A percentile compares a stretch with the other conserved stretches of the same genome.
Evolutionary conservation across 2,329 filamentous ascomycete genomes (phyloP).

Genomic region (Penicillium freii): DNA sequence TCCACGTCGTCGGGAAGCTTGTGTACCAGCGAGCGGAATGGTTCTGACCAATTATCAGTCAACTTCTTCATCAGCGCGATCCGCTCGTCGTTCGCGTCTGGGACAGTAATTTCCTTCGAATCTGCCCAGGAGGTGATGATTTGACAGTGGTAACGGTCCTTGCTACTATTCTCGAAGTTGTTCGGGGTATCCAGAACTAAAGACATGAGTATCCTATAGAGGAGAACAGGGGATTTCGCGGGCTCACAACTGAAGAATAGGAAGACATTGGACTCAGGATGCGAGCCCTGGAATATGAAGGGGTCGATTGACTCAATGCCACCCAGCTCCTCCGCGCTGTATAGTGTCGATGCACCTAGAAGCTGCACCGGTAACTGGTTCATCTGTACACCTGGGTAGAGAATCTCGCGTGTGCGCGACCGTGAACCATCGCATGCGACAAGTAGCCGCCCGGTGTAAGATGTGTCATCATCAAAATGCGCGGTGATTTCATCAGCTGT

Average conservation of each 20-base stretch:
- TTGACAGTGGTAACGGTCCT: conserved; percentile 48
- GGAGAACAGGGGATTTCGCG: too few relatives aligned
- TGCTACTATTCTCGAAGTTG: conserved; percentile 37
- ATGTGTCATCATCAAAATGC: conserved; percentile 50
- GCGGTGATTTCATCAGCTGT: conserved; percentile 40
- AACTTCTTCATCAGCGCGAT: conserved; percentile 46
- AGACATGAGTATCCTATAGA: not conserved
- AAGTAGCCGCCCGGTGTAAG: conserved; percentile 45
- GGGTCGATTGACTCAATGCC: conserved; percentile 52
- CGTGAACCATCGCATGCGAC: conserved; percentile 54
- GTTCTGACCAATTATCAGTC: conserved; percentile 50
- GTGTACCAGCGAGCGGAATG: conserved; percentile 47
- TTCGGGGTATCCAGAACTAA: conserved; percentile 52
- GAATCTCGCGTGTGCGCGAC: conserved; percentile 44
- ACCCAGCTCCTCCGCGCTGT: conserved; percentile 43
- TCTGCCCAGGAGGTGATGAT: conserved; percentile 54
- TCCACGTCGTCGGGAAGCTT: conserved; percentile 44
- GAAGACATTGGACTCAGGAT: conserved; percentile 53
- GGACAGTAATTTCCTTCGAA: conserved; percentile 40
- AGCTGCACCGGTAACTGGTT: conserved; percentile 50
- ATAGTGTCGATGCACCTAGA: conserved; percentile 48
- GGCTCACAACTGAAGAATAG: conserved; percentile 53
- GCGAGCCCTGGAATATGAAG: conserved; percentile 55
- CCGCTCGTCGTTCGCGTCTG: conserved; percentile 40
- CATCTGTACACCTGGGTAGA: conserved; percentile 31